Conservation (phyloP, 345 rosid species). For the Gossypium ekmanianum region DNA sequence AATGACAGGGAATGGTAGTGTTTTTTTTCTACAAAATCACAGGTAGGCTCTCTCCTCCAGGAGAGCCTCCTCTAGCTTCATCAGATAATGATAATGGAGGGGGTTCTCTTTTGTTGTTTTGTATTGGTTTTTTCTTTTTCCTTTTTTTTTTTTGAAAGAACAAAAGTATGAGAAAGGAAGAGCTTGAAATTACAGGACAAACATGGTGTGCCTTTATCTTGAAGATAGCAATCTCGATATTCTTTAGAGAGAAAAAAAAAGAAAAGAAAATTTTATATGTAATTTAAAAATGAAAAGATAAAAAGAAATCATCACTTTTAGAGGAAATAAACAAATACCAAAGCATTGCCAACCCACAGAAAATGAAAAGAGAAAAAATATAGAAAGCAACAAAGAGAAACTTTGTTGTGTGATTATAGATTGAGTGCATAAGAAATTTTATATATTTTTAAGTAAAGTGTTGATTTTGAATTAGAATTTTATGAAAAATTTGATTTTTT, state of each 20-base stretch:
- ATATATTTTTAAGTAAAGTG: no score
- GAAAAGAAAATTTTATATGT: no score
- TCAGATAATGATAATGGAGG: constrained; percentile 29
- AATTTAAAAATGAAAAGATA: not conserved
- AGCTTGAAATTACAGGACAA: not conserved
- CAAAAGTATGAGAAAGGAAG: constrained; percentile 20
- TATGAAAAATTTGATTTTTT: no score
- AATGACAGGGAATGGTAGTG: not conserved
- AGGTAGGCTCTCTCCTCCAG: constrained; percentile 40
- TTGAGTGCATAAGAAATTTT: no score
- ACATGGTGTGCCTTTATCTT: not conserved
- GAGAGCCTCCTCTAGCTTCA: constrained; percentile 51
- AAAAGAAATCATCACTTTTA: constrained; percentile 1
- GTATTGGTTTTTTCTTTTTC: not conserved
- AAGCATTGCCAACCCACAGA: constrained; percentile 8
- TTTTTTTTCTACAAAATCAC: constrained; percentile 23
- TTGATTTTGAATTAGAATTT: no score
- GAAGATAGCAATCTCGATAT: constrained; percentile 20
- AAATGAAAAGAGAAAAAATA: not conserved
- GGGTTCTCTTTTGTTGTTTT: not conserved
- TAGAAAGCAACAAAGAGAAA: not conserved
- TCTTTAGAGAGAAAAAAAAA: constrained; percentile 15
- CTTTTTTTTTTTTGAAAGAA: not conserved
- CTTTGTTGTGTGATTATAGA: no score
- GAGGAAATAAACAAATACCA: constrained; percentile 12